A percentile compares a stretch with the other conserved stretches of the same genome.
These are phyloP conservation scores for Mortierella sp. DNA, from an alignment of 371 early-diverging fungal species.

Conservation along the genomic window DNA sequence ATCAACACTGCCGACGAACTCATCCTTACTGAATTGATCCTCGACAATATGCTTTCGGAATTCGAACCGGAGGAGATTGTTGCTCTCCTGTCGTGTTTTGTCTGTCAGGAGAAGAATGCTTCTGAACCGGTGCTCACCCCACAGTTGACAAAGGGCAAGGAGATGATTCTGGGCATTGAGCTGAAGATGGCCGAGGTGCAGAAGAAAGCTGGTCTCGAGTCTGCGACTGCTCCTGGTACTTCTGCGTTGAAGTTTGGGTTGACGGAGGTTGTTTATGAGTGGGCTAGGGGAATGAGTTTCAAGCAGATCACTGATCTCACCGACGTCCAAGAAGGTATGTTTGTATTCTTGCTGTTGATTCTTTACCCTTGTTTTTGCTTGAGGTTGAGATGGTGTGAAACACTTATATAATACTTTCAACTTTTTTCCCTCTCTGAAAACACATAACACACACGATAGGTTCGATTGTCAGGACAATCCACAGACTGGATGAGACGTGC, in stretches of 20 bases:
- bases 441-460: constrained; percentile 44
- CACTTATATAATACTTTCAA: not conserved
- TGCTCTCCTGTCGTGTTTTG: constrained; percentile 95
- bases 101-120: constrained; percentile 93
- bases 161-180: constrained; percentile 74
- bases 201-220: constrained; percentile 76
- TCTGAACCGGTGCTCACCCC: constrained; percentile 42
- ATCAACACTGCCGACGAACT: constrained; percentile 97
- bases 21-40: constrained; percentile 96
- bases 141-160: constrained; percentile 65
- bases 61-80: constrained; percentile 95
- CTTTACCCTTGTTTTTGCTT: not conserved
- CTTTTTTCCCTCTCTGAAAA: not conserved
- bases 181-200: constrained; percentile 82
- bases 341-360: not conserved
- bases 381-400: not conserved
- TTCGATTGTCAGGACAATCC: constrained; percentile 97
- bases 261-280: constrained; percentile 98
- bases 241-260: constrained; percentile 84
- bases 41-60: constrained; percentile 95
- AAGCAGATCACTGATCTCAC: constrained; percentile 95
- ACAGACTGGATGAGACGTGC: constrained; percentile 97
- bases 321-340: constrained; percentile 92
- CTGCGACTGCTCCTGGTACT: constrained; percentile 39
- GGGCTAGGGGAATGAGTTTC: constrained; percentile 97